phyloP scores from a whole-genome alignment of 257 asterid species.

The Nicotiana otophora region DNA sequence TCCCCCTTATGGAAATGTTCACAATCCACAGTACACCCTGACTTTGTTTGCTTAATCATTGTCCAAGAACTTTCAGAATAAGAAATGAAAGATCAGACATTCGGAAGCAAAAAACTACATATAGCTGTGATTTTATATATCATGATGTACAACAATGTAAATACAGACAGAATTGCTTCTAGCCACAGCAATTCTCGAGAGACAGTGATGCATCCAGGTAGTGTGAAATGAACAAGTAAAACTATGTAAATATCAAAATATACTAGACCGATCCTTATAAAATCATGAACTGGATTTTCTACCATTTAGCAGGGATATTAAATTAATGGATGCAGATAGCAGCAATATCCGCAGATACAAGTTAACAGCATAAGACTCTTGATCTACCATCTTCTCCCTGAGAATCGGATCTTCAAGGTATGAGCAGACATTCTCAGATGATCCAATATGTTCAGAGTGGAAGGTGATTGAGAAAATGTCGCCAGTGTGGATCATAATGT shows the following conservation, averaged over 20 bases:
- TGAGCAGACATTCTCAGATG: neutral
- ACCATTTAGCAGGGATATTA: neutral
- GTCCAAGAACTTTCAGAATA: neutral
- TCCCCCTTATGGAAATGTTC: neutral
- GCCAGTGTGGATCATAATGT: conserved; percentile 29
- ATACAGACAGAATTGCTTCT: conserved; percentile 5
- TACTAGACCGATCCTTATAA: neutral
- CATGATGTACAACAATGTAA: neutral
- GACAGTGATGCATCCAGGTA: neutral
- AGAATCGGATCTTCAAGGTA: neutral
- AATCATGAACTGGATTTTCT: neutral
- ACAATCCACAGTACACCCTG: neutral
- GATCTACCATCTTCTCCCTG: neutral
- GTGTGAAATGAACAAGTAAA: neutral
- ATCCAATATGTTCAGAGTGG: neutral
- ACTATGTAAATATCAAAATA: neutral
- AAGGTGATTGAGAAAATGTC: neutral
- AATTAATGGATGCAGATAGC: neutral
- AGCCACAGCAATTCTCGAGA: neutral
- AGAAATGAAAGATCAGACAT: neutral
- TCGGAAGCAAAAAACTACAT: neutral
- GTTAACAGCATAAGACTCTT: neutral
- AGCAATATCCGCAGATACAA: neutral
- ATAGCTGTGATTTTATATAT: neutral
- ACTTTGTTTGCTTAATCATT: neutral